phyloP scores from a whole-genome alignment of 371 early-diverging fungal species.

The Rhizopus sp. region DNA sequence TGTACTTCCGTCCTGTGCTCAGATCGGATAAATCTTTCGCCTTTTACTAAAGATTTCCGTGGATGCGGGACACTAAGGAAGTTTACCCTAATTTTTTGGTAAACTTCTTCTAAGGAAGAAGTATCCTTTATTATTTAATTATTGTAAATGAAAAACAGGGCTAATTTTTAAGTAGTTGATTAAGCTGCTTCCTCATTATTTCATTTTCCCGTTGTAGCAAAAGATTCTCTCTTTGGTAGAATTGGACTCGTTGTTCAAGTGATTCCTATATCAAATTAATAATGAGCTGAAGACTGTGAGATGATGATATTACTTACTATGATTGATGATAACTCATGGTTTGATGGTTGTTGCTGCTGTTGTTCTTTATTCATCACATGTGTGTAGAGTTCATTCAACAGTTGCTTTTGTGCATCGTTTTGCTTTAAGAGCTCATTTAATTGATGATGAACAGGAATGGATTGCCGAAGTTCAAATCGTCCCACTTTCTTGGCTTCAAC shows the following conservation, averaged over 20 bases:
- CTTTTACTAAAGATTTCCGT: constrained; percentile 63
- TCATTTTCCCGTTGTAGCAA: constrained; percentile 58
- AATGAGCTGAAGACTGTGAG: not conserved
- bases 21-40: constrained; percentile 60
- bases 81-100: constrained; percentile 52
- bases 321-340: constrained; percentile 8
- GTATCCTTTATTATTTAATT: constrained; percentile 1
- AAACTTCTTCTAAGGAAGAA: not conserved
- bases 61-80: constrained; percentile 50
- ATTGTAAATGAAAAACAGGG: constrained; percentile 15
- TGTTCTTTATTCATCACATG: not conserved
- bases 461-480: constrained; percentile 29
- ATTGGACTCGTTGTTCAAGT: constrained; percentile 49
- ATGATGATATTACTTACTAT: constrained; percentile 8
- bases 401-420: constrained; percentile 37
- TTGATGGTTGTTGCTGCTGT: constrained; percentile 1
- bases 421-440: constrained; percentile 38
- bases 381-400: constrained; percentile 26
- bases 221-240: constrained; percentile 50
- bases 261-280: constrained; percentile 17
- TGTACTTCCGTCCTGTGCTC: constrained; percentile 52
- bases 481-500: constrained; percentile 30
- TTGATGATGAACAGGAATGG: constrained; percentile 18
- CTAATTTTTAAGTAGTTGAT: constrained; percentile 24
- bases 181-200: constrained; percentile 50